Conservation (phyloP, 371 early-diverging fungal genomes). For the Blakeslea trispora region DNA sequence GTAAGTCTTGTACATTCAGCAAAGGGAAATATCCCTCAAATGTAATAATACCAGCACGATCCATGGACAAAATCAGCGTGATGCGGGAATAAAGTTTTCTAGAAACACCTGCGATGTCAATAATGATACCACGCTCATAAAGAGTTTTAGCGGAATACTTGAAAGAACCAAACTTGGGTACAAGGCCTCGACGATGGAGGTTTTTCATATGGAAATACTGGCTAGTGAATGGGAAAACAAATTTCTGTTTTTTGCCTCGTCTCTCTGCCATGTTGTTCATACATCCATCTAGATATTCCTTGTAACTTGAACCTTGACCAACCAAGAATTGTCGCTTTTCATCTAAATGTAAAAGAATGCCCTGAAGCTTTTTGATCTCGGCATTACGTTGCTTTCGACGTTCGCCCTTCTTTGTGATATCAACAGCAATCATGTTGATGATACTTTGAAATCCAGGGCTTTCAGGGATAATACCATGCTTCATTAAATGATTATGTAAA, state of each 20-base stretch:
- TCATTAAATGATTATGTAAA: conserved; percentile 38
- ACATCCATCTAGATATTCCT: conserved; percentile 88
- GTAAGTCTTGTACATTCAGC: conserved; percentile 70
- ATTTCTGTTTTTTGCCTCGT: conserved; percentile 74
- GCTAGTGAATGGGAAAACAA: conserved; percentile 81
- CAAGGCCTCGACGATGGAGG: conserved; percentile 79
- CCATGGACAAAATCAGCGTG: conserved; percentile 87
- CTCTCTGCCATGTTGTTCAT: conserved; percentile 85
- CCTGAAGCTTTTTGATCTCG: conserved; percentile 76
- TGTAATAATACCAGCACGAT: conserved; percentile 88
- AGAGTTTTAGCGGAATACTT: conserved; percentile 96
- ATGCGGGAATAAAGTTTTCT: conserved; percentile 88
- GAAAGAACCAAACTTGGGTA: conserved; percentile 97
- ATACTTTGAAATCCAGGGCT: conserved; percentile 78
- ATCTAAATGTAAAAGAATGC: conserved; percentile 79
- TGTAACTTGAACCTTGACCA: conserved; percentile 85
- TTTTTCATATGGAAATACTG: conserved; percentile 94
- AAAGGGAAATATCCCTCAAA: conserved; percentile 84
- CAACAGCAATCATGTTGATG: conserved; percentile 88
- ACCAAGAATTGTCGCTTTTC: conserved; percentile 82
- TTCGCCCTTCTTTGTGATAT: conserved; percentile 92
- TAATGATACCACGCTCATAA: conserved; percentile 90
- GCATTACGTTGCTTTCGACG: conserved; percentile 76
- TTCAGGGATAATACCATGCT: conserved; percentile 35
- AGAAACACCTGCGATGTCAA: conserved; percentile 78